Conservation (phyloP, 768 basidiomycete genomes). For the Sporobolomyces phaffii region DNA sequence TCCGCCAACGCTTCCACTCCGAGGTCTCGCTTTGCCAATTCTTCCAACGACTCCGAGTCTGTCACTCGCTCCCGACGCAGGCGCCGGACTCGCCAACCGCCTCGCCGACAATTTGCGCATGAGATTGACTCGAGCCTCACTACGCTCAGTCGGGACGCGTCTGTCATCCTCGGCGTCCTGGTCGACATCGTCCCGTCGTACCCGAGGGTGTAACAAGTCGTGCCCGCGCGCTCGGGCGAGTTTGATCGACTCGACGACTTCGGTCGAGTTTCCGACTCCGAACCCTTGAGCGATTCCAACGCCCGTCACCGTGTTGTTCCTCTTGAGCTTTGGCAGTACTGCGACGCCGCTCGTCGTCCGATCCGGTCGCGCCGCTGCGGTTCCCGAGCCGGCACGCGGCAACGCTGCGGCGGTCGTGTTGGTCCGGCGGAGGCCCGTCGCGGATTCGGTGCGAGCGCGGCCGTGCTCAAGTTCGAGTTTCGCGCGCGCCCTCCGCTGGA, state of each 20-base stretch:
- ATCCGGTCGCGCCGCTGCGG: no score
- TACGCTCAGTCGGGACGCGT: conserved; percentile 16
- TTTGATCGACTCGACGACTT: neutral
- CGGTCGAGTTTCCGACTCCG: neutral
- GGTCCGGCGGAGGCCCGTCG: conserved; percentile 10
- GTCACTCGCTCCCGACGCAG: neutral
- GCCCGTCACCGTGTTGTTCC: conserved; percentile 30
- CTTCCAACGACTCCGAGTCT: conserved; percentile 5
- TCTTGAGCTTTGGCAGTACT: neutral
- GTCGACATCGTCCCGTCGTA: no score
- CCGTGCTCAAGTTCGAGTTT: conserved; percentile 1
- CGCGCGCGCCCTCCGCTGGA: conserved; percentile 30
- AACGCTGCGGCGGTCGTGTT: conserved; percentile 7
- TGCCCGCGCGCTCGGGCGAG: neutral
- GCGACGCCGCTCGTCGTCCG: no score
- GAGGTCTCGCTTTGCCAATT: conserved; percentile 17
- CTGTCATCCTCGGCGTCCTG: no score
- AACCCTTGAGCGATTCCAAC: conserved; percentile 2
- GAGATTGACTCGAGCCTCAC: conserved; percentile 40
- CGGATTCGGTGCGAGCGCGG: no score
- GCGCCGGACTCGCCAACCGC: conserved; percentile 17
- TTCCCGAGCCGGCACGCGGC: neutral
- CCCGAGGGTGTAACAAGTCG: no score
- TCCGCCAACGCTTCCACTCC: conserved; percentile 23
- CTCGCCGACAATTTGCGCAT: conserved; percentile 41